These are phyloP conservation scores for Backusella luteola DNA, from an alignment of 192 early-diverging fungal species.

Conservation along the genomic window DNA sequence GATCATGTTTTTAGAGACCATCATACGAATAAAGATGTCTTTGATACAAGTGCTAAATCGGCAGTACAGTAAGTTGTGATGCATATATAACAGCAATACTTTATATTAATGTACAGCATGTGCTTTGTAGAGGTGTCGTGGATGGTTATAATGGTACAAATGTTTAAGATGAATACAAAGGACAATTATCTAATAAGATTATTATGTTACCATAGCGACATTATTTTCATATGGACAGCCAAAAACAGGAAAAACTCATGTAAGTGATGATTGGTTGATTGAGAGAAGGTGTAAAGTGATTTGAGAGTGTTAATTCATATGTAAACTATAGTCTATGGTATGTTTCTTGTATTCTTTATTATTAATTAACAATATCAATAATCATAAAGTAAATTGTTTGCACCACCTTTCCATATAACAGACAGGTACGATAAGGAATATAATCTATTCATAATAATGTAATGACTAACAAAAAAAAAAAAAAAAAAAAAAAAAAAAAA, in stretches of 20 bases:
- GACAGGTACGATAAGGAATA: neutral
- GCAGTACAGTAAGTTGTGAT: neutral
- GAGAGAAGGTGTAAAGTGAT: neutral
- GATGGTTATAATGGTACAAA: neutral
- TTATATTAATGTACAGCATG: neutral
- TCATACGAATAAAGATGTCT: neutral
- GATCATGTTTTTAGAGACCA: conserved; percentile 11
- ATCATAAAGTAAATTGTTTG: neutral
- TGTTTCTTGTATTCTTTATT: neutral
- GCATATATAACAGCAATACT: neutral
- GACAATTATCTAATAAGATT: neutral
- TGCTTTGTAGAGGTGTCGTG: neutral
- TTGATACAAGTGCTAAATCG: neutral
- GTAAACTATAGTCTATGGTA: neutral
- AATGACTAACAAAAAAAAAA: neutral
- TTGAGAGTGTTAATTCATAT: neutral
- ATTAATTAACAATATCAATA: neutral
- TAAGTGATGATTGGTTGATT: neutral
- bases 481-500: neutral
- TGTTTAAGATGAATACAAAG: neutral
- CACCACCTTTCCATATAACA: neutral
- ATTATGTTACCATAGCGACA: neutral
- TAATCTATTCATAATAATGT: neutral
- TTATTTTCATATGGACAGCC: conserved; percentile 14
- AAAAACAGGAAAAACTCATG: conserved; percentile 10